Percentiles rank a stretch among this genome's conserved stretches.
phyloP scores from a whole-genome alignment of 2,329 filamentous ascomycete species.

The Bipolaris sorokiniana region DNA sequence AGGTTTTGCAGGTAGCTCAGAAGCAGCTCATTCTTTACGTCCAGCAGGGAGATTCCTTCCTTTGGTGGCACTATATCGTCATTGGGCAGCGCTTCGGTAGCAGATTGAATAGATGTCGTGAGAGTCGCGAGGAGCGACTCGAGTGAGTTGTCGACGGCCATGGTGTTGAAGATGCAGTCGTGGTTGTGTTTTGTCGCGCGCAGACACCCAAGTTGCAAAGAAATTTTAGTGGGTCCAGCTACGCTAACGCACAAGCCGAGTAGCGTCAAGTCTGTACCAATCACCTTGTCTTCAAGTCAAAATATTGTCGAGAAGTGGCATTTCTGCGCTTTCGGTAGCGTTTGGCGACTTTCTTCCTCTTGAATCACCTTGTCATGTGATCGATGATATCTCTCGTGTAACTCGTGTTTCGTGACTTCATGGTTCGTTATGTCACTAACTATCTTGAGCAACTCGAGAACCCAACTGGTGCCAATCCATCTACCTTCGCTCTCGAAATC shows the following conservation, averaged over 20 bases:
- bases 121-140: conserved; percentile 52
- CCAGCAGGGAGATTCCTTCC: conserved; percentile 91
- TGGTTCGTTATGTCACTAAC: neutral
- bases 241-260: conserved; percentile 6
- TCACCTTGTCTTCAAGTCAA: neutral
- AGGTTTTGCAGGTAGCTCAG: conserved; percentile 95
- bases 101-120: conserved; percentile 69
- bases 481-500: neutral
- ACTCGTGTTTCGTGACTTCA: neutral
- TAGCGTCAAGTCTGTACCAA: neutral
- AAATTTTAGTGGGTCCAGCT: conserved; percentile 21
- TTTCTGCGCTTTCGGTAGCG: neutral
- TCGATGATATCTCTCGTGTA: neutral
- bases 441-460: neutral
- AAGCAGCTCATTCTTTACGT: conserved; percentile 96
- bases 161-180: conserved; percentile 18
- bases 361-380: neutral
- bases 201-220: conserved; percentile 17
- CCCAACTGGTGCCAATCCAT: neutral
- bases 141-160: conserved; percentile 50
- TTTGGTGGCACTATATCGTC: conserved; percentile 71
- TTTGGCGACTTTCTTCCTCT: neutral
- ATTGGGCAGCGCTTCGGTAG: conserved; percentile 59
- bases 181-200: conserved; percentile 7
- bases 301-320: neutral